These are phyloP conservation scores for Botrytis deweyae DNA, from an alignment of 2,329 filamentous ascomycete species.

Conservation along the genomic window DNA sequence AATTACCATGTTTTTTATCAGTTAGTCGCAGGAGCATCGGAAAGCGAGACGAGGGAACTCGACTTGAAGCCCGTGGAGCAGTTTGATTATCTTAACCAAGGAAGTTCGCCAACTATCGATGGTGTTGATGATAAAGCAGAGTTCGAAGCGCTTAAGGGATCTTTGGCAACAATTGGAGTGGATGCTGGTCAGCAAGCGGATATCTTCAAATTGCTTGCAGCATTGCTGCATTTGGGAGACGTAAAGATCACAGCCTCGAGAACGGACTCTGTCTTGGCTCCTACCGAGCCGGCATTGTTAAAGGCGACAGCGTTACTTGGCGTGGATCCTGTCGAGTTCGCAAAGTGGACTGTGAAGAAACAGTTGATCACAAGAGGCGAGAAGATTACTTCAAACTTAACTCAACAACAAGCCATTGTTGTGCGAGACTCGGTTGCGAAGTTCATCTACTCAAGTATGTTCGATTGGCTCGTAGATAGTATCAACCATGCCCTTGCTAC, in stretches of 20 bases:
- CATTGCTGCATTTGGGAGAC: slow-evolving; percentile 91
- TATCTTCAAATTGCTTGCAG: slow-evolving; percentile 88
- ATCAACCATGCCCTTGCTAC: slow-evolving; percentile 91
- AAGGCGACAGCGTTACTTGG: slow-evolving; percentile 83
- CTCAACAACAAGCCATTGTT: slow-evolving; percentile 87
- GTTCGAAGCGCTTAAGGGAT: slow-evolving; percentile 83
- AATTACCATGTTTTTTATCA: slow-evolving; percentile 99
- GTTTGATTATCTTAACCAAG: slow-evolving; percentile 95
- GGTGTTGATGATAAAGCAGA: slow-evolving; percentile 95
- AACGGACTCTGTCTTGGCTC: slow-evolving; percentile 79
- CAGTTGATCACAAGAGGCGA: slow-evolving; percentile 94
- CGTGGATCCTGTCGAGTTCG: slow-evolving; percentile 81
- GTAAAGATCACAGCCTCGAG: slow-evolving; percentile 91
- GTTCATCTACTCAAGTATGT: slow-evolving; percentile 96
- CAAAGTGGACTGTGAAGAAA: slow-evolving; percentile 99
- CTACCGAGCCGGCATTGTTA: slow-evolving; percentile 77
- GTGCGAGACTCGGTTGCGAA: slow-evolving; percentile 97
- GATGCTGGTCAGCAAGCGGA: slow-evolving; percentile 69
- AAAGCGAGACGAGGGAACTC: slow-evolving; percentile 77
- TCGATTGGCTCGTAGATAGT: slow-evolving; percentile 98
- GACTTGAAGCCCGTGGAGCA: slow-evolving; percentile 80
- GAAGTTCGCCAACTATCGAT: slow-evolving; percentile 84
- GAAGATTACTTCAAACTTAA: slow-evolving; percentile 95
- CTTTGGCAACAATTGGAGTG: slow-evolving; percentile 85
- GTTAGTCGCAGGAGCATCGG: slow-evolving; percentile 86